Conservation (phyloP, 208 protist genomes). For the Borovskyia barvae region DNA sequence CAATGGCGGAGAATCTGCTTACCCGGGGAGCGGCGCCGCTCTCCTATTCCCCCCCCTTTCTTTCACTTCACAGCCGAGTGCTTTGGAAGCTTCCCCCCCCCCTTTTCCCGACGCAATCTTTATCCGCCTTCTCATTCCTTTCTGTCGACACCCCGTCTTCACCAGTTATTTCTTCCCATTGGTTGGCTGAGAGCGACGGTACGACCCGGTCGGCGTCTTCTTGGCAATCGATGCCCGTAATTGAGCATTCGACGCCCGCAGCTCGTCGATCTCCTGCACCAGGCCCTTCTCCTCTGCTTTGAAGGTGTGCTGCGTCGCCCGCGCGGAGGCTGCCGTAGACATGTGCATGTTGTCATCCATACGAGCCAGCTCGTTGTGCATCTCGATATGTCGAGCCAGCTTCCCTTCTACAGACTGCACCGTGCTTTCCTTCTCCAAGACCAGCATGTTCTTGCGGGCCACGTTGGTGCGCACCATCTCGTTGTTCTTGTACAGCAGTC, state of each 20-base stretch:
- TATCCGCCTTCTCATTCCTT: too few species aligned
- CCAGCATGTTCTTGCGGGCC: conserved; percentile 88
- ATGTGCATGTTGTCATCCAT: conserved; percentile 51
- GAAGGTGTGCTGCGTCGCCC: conserved; percentile 5
- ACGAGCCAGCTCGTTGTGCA: conserved; percentile 48
- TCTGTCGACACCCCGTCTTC: too few species aligned
- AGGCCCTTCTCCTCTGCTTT: conserved; percentile 26
- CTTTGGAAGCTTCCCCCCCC: too few species aligned
- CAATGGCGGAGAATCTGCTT: too few species aligned
- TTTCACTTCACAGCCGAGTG: too few species aligned
- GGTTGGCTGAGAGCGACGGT: neutral
- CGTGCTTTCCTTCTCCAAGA: conserved; percentile 85
- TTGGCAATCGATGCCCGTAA: conserved; percentile 33
- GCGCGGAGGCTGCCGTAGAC: conserved; percentile 1
- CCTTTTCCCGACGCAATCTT: too few species aligned
- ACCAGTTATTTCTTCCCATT: conserved; percentile 2
- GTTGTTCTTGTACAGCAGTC: conserved; percentile 85
- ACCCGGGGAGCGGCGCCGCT: too few species aligned
- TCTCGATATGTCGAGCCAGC: conserved; percentile 44
- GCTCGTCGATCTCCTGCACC: conserved; percentile 35
- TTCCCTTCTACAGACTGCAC: conserved; percentile 82
- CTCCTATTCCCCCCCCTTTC: too few species aligned
- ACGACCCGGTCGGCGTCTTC: neutral
- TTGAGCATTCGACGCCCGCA: conserved; percentile 46
- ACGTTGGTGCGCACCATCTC: conserved; percentile 79